These are phyloP conservation scores for Schoenoplectus triqueter DNA, from an alignment of 202 grass and related monocot species.

Conservation along the genomic window DNA sequence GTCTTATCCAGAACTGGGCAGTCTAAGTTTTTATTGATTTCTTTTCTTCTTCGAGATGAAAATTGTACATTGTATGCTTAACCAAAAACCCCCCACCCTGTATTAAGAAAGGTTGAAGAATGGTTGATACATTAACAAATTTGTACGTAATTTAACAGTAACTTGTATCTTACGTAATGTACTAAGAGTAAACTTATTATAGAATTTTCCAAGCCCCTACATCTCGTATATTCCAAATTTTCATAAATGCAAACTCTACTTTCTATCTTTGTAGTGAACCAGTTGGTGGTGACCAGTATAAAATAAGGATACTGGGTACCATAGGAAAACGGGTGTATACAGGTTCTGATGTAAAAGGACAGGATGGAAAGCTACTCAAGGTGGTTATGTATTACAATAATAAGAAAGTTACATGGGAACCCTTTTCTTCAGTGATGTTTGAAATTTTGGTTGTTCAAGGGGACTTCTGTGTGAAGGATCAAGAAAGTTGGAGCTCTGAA, in stretches of 20 bases:
- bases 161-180: not conserved
- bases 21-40: not conserved
- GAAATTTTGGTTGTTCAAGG: constrained; percentile 7
- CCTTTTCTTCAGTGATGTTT: not conserved
- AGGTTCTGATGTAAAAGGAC: not conserved
- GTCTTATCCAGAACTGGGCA: not conserved
- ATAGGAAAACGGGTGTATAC: not conserved
- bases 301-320: not conserved
- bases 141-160: not conserved
- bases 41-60: not conserved
- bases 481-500: not conserved
- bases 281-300: not conserved
- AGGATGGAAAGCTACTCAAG: constrained; percentile 16
- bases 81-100: not conserved
- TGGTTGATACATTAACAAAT: not conserved
- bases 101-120: not conserved
- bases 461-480: not conserved
- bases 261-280: constrained; percentile 1
- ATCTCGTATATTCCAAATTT: not conserved
- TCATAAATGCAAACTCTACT: not conserved
- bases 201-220: not conserved
- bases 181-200: not conserved
- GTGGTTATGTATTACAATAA: not conserved
- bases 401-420: constrained; percentile 21
- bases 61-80: not conserved